phyloP scores from a whole-genome alignment of 176 grass and related monocot species.

The Triticum timopheevii region DNA sequence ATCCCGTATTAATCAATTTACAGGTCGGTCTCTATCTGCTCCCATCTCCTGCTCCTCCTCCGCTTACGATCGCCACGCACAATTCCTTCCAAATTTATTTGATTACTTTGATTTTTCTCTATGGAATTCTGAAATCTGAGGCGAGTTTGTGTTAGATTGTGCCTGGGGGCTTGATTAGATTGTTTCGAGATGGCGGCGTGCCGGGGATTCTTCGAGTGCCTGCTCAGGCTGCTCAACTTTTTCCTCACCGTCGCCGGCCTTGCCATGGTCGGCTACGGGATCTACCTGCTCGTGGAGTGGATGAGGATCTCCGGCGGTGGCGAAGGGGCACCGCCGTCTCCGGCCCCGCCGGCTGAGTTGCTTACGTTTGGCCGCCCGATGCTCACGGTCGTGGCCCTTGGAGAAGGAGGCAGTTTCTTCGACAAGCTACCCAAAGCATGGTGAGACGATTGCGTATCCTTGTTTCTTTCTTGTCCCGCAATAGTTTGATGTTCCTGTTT shows the following conservation, averaged over 20 bases:
- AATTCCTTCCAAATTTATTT: background rate
- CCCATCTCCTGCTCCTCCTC: background rate
- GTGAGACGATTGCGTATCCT: conserved; percentile 29
- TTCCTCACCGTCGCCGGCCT: conserved; percentile 75
- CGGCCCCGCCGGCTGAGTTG: conserved; percentile 37
- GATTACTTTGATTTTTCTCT: background rate
- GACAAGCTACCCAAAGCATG: conserved; percentile 91
- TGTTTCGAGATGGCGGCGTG: conserved; percentile 68
- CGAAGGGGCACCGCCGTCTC: conserved; percentile 15
- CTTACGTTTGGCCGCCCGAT: conserved; percentile 63
- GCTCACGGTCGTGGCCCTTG: conserved; percentile 58
- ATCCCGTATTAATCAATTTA: background rate
- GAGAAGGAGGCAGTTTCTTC: conserved; percentile 49
- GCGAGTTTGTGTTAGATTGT: conserved; percentile 24
- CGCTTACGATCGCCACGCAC: conserved; percentile 5
- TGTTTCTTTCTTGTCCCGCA: background rate
- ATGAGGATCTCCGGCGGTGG: conserved; percentile 36
- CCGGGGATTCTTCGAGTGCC: conserved; percentile 77
- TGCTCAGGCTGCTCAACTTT: conserved; percentile 92
- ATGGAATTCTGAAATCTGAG: conserved; percentile 3
- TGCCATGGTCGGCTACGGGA: conserved; percentile 82
- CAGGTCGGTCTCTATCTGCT: background rate
- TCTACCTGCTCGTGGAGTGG: conserved; percentile 85
- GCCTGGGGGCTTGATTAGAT: background rate
- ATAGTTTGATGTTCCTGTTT: conserved; percentile 7